Conservation (phyloP, 2,329 filamentous ascomycete species). For the Talaromyces sp. region DNA sequence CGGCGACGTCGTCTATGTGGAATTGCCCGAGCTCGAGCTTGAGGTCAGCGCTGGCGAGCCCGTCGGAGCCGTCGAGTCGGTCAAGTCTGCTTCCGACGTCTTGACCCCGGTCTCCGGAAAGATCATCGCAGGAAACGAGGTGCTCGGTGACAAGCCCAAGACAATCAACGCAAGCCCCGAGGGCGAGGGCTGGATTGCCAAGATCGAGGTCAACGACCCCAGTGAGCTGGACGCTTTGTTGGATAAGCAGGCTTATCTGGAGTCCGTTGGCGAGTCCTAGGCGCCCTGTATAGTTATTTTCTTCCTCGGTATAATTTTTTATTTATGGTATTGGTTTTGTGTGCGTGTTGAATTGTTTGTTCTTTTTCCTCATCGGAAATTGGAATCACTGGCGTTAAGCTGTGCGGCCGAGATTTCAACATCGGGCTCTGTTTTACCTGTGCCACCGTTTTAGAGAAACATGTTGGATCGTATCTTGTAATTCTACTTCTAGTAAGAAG, state of each 20-base stretch:
- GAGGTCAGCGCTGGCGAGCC: slow-evolving; percentile 71
- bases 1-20: slow-evolving; percentile 95
- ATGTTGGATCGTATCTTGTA: neutral
- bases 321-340: neutral
- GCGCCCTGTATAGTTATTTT: neutral
- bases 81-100: slow-evolving; percentile 98
- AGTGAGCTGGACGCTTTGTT: slow-evolving; percentile 71
- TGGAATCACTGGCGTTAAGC: neutral
- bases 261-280: slow-evolving; percentile 55
- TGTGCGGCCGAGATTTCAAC: neutral
- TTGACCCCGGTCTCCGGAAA: slow-evolving; percentile 78
- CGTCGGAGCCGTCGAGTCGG: slow-evolving; percentile 92
- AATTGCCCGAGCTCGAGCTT: slow-evolving; percentile 70
- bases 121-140: slow-evolving; percentile 66
- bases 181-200: slow-evolving; percentile 87
- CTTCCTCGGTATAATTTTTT: neutral
- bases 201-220: slow-evolving; percentile 68
- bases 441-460: neutral
- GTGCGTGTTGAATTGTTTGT: neutral
- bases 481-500: neutral
- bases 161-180: slow-evolving; percentile 89
- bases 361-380: neutral
- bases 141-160: slow-evolving; percentile 77
- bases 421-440: neutral
- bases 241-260: slow-evolving; percentile 71